Percentiles rank a stretch among this genome's conserved stretches.
Evolutionary conservation across 1,284 basidiomycete species (phyloP).

Genomic region (Puccinia coronata): DNA sequence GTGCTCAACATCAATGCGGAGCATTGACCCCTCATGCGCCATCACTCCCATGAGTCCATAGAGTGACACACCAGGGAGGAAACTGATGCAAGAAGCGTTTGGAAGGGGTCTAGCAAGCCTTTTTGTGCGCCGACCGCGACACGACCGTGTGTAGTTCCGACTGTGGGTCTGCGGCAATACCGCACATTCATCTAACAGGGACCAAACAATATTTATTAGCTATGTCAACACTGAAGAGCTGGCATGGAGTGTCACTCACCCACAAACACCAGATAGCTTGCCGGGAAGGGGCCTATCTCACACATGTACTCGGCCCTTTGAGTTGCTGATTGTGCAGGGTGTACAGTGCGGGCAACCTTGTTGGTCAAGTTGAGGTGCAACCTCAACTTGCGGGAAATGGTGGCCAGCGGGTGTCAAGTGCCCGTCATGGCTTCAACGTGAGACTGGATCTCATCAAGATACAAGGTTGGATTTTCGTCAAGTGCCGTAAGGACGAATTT

Average conservation of each 20-base stretch:
- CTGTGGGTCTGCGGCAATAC: neutral
- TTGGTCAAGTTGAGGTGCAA: neutral
- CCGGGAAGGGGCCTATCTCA: neutral
- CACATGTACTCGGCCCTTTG: neutral
- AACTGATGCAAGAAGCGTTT: neutral
- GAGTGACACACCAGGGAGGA: neutral
- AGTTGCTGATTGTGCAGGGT: neutral
- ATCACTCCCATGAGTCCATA: neutral
- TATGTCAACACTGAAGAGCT: neutral
- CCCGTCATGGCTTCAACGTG: neutral
- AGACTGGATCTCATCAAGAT: neutral
- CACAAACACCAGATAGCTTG: neutral
- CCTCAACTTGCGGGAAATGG: neutral
- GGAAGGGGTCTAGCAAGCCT: neutral
- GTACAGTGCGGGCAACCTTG: neutral
- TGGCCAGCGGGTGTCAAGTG: neutral
- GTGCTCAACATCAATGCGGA: neutral
- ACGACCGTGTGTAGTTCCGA: neutral
- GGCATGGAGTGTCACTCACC: neutral
- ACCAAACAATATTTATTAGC: too few relatives aligned
- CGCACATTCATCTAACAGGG: neutral
- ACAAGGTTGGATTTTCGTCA: neutral
- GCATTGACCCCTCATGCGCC: neutral
- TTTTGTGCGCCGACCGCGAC: neutral
- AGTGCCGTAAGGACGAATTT: neutral